Evolutionary conservation across 2,329 filamentous ascomycete species (phyloP), one percentile per base, ranked within the genome.

Genomic region (Ceratocystis colombiana): DNA sequence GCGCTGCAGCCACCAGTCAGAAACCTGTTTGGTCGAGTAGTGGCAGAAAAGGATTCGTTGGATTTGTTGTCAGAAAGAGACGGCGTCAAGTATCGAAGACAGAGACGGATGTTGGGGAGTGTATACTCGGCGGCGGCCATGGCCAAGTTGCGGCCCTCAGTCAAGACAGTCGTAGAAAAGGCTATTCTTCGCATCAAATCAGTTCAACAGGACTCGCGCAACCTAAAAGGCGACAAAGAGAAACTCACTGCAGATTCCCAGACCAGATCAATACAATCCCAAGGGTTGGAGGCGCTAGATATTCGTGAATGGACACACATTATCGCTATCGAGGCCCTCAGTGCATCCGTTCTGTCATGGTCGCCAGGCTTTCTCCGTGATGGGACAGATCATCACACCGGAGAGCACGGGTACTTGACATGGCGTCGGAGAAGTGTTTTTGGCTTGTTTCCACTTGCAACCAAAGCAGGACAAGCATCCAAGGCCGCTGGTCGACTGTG

Each of bases 291-390:
- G 22, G 74, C 77, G 33, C 70, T 82, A 3, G 79, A 82, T 66
- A 70, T 83, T 20, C 79, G 79, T 63, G 77, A 81, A 65, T 83
- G 80, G 80, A 82, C 82, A 80, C 80, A 83, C 71, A 82, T 83
- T 66, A 73, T 81, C 20, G 77, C 76, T 1, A 79, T 83, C 37
- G 80, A 83, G 68, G 81, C 77, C 25, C 76, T 83, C 1, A 77
- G 78, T 0, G 79, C 79, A 0, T 71, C 77, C 1, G 79, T 82
- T 0, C 72, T 83, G 1, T 79, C 79, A 0, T 82, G 80, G 80
- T 81, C 80, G 0, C 80, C 80, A 0, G 77, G 78, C 0, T 77
- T 80, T 69, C 71, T 82, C 8, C 73, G 73, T 7, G 72, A 73
- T 25, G 74, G 74, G 3, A 77, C 78, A 0, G 80, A 83, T 62